These are phyloP conservation scores for Trypanosoma congolense DNA, from an alignment of 208 protist species.

Conservation along the genomic window DNA sequence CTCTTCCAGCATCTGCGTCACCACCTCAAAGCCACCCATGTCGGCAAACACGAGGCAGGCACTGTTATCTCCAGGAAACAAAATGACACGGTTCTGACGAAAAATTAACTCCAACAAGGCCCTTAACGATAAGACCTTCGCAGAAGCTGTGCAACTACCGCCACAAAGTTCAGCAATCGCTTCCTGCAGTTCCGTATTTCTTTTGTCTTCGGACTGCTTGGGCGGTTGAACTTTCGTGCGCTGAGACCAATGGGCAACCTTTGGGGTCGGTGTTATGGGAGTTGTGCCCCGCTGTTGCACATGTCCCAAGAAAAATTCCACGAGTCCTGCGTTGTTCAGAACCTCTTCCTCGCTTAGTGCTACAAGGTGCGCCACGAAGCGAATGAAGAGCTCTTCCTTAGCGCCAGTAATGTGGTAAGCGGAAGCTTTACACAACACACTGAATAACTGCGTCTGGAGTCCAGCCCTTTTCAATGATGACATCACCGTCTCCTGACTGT, in stretches of 20 bases:
- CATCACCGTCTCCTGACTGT: conserved; percentile 24
- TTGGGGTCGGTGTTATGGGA: too few species aligned
- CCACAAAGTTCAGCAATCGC: conserved; percentile 12
- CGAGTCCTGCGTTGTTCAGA: conserved; percentile 7
- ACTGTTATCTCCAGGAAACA: conserved; percentile 6
- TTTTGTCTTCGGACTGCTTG: too few species aligned
- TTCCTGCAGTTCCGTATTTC: background rate
- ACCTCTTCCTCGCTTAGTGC: conserved; percentile 16
- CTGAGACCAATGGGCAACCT: conserved; percentile 24
- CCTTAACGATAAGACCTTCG: conserved; percentile 18
- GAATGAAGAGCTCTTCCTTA: conserved; percentile 12
- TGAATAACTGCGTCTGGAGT: conserved; percentile 31
- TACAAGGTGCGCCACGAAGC: conserved; percentile 20
- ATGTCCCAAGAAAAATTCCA: conserved; percentile 9
- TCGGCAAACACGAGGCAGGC: conserved; percentile 30
- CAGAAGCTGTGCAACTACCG: conserved; percentile 13
- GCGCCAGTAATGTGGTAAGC: background rate
- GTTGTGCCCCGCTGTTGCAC: background rate
- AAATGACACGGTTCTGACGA: conserved; percentile 19
- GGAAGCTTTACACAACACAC: conserved; percentile 17
- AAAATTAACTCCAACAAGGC: conserved; percentile 36
- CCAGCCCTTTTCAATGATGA: conserved; percentile 50
- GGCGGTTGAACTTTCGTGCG: background rate
- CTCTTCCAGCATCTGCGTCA: conserved; percentile 13
- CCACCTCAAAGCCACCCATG: conserved; percentile 27